Evolutionary conservation across 805 yeast species (phyloP), one percentile per base, ranked within the genome.

Genomic region (Nakazawaea pomicola): DNA sequence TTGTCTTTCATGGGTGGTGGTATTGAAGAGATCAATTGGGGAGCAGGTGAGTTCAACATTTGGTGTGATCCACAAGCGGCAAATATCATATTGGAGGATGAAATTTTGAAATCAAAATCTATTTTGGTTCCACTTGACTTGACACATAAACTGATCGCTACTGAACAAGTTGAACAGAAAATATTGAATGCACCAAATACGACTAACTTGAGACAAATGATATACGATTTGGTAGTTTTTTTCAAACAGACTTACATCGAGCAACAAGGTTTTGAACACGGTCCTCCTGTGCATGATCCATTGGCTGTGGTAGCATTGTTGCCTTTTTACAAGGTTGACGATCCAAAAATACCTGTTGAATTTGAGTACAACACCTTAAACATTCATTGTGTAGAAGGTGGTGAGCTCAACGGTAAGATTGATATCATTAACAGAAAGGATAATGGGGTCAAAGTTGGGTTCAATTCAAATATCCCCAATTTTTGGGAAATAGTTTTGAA

Each of bases 281-380:
- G 93, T 0, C 89, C 93, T 4, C 87, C 89, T 1, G 68, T 85
- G 1, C 95, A 87, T 58, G 95, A 86, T 57, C 91, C 93, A 1
- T 63, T 84, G 38, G 84, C 95, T 1, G 64, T 83, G 9, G 74
- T 73, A 39, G 78, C 77, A 0, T 52, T 85, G 28, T 57, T 85
- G 38, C 74, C 76, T 16, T 56, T 76, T 38, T 57, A 65, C 38
- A 54, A 54, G 10, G 43, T 44, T 4, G 41, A 45, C 12, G 50
- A 50, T 12, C 36, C 28, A 4, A 27, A 21, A 10, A 20, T 12
- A 10, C 41, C 45, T 8, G 15, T 61, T 6, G 48, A 52, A 3
- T 51, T 49, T 32, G 40, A 41, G 18, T 54, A 45, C 35, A 47
- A 49, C 14, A 46, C 44, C 30, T 47, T 47, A 16, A 40, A 39